phyloP scores from a whole-genome alignment of 1,284 basidiomycete genomes.

The Leccinum subspadiceum region DNA sequence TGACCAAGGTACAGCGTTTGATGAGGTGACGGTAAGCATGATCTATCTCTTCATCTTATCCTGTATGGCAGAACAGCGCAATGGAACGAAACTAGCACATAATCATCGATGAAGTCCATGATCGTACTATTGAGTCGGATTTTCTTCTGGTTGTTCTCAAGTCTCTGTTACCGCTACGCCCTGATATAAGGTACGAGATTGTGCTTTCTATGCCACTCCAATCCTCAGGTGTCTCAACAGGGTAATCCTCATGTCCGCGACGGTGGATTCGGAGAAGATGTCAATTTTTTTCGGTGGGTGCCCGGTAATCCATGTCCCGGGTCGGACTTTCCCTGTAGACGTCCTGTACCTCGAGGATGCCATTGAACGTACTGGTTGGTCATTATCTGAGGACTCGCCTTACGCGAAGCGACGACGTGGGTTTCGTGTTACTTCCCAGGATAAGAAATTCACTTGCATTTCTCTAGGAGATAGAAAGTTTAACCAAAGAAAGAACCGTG shows the following conservation, averaged over 20 bases:
- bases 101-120: constrained; percentile 85
- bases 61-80: constrained; percentile 2
- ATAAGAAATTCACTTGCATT: constrained; percentile 4
- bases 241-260: constrained; percentile 97
- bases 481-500: constrained; percentile 56
- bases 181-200: constrained; percentile 72
- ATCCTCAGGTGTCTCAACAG: constrained; percentile 38
- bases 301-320: constrained; percentile 87
- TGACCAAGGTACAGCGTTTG: constrained; percentile 77
- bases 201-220: neutral
- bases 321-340: constrained; percentile 96
- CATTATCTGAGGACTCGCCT: constrained; percentile 79
- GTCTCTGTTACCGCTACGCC: constrained; percentile 77
- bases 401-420: constrained; percentile 72
- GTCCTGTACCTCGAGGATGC: constrained; percentile 91
- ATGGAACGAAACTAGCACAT: constrained; percentile 36
- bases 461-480: constrained; percentile 60
- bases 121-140: constrained; percentile 96
- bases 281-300: constrained; percentile 92
- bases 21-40: constrained; percentile 82
- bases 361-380: constrained; percentile 82
- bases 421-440: constrained; percentile 23
- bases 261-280: constrained; percentile 92
- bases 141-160: constrained; percentile 96
- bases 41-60: neutral